These are phyloP conservation scores for Rhipidocladum racemiflorum DNA, from an alignment of 176 grass and related monocot species.

Conservation along the genomic window DNA sequence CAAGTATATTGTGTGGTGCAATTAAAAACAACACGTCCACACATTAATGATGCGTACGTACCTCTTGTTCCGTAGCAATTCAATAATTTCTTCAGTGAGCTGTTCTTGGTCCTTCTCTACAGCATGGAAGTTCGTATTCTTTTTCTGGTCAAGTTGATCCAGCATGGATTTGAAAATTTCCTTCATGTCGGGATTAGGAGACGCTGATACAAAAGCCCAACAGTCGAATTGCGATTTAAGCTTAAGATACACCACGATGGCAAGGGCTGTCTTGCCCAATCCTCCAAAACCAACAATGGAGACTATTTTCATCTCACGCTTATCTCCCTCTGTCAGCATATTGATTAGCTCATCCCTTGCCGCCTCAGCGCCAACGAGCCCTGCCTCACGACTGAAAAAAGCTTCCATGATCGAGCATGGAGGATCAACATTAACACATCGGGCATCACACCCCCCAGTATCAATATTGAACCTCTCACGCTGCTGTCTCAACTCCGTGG, in stretches of 20 bases:
- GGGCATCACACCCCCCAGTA: too few species aligned
- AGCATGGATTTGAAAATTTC: background rate
- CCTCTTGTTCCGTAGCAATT: background rate
- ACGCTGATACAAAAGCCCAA: too few species aligned
- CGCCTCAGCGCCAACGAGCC: background rate
- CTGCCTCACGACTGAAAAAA: too few species aligned
- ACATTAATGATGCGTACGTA: background rate
- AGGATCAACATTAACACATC: too few species aligned
- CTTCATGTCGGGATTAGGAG: background rate
- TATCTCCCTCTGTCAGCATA: background rate
- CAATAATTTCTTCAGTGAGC: background rate
- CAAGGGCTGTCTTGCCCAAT: conserved; percentile 22
- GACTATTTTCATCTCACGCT: background rate
- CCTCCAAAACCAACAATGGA: conserved; percentile 8
- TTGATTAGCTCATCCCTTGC: background rate
- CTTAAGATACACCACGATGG: background rate
- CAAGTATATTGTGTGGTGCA: background rate
- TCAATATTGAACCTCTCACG: too few species aligned
- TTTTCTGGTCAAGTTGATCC: background rate
- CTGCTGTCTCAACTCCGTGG: too few species aligned
- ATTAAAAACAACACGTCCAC: background rate
- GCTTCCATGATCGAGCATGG: too few species aligned
- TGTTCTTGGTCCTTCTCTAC: background rate
- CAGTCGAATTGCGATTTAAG: background rate
- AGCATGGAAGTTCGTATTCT: background rate